Evolutionary conservation across 352 stramenopile species (phyloP).

Genomic region (Elongisporangium senticosum): DNA sequence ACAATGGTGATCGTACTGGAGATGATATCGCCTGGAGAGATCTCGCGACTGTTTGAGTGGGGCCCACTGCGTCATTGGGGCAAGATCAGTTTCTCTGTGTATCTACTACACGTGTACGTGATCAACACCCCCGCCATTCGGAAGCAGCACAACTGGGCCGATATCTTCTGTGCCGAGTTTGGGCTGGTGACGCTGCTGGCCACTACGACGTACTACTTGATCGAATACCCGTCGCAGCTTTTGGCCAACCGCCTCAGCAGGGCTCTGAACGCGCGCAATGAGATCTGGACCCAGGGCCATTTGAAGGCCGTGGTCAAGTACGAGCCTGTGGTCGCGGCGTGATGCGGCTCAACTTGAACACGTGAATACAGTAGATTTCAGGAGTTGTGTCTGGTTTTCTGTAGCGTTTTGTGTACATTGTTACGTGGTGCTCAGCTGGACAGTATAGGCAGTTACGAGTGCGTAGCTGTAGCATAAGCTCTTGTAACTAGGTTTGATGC

Average conservation of each 20-base stretch:
- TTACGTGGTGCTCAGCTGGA: too few relatives aligned
- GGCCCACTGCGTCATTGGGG: slow-evolving; percentile 6
- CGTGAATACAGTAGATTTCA: too few relatives aligned
- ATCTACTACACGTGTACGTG: slow-evolving; percentile 22
- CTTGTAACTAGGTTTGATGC: too few relatives aligned
- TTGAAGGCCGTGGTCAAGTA: too few relatives aligned
- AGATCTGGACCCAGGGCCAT: too few relatives aligned
- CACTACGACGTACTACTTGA: slow-evolving; percentile 23
- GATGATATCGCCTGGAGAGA: slow-evolving; percentile 5
- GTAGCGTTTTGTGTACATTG: too few relatives aligned
- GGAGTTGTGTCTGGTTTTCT: too few relatives aligned
- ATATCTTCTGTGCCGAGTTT: slow-evolving; percentile 29
- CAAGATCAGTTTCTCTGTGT: slow-evolving; percentile 20
- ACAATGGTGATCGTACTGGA: slow-evolving; percentile 10
- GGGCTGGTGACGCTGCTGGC: slow-evolving; percentile 23
- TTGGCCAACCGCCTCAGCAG: slow-evolving; percentile 23
- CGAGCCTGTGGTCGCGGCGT: too few relatives aligned
- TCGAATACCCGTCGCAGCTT: slow-evolving; percentile 46
- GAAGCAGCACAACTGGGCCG: slow-evolving; percentile 21
- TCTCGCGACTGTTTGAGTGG: slow-evolving; percentile 14
- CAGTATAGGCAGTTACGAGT: too few relatives aligned
- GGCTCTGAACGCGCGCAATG: too few relatives aligned
- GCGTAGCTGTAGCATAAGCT: too few relatives aligned
- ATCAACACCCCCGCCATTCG: slow-evolving; percentile 5
- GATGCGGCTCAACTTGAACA: too few relatives aligned